These are phyloP conservation scores for Exophiala calicioides DNA, from an alignment of 2,329 filamentous ascomycete species.

Conservation along the genomic window DNA sequence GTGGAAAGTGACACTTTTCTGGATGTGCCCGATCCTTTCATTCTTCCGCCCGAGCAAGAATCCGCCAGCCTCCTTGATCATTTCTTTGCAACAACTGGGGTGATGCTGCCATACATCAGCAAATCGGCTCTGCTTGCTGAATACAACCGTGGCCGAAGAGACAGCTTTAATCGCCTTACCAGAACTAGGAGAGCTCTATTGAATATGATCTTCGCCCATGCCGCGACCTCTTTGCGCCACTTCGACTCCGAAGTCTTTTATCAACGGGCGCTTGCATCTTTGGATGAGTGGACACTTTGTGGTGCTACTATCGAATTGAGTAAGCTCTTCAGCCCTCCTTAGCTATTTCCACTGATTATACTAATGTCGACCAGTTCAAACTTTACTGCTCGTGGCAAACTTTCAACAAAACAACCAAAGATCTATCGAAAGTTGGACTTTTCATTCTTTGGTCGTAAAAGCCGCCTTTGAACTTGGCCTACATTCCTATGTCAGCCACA, in stretches of 20 bases:
- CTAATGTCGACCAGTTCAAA: neutral
- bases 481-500: neutral
- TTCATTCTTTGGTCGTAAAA: constrained; percentile 1
- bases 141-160: neutral
- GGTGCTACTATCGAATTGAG: neutral
- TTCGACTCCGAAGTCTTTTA: neutral
- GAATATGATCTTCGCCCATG: constrained; percentile 1
- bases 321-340: neutral
- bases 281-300: neutral
- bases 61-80: neutral
- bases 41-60: neutral
- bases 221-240: neutral
- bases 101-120: neutral
- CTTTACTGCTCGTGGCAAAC: neutral
- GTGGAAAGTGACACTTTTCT: no score
- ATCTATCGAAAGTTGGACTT: constrained; percentile 1
- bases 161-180: no score
- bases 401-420: constrained; percentile 1
- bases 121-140: neutral
- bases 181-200: neutral
- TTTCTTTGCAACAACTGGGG: neutral
- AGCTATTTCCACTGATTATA: neutral
- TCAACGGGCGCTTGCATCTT: neutral
- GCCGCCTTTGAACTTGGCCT: constrained; percentile 1
- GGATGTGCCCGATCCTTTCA: neutral